Evolutionary conservation across 1,284 basidiomycete genomes (phyloP), one percentile per base, ranked within the genome.

Genomic region (Coniferiporia sulphurascens): DNA sequence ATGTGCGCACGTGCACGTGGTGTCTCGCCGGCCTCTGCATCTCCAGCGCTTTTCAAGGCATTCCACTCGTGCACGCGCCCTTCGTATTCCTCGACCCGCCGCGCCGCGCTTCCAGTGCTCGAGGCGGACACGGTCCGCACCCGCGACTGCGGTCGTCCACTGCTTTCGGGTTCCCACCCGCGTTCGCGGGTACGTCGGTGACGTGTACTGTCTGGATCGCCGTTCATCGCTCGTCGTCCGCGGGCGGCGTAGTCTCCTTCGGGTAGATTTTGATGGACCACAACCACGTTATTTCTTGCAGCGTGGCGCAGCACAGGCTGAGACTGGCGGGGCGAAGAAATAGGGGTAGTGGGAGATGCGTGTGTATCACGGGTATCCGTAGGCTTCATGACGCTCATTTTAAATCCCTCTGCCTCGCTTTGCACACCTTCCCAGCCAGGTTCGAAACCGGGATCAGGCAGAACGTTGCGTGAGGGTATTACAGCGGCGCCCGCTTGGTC

Each of bases 1-100:
- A 61, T 57, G 22, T 61, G 56, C 9, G 35, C 35, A n/a, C 48
- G 54, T 19, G 27, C 13, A 10, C 48, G 45, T 32, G 44, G 45
- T 22, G 44, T 48, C 21, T 43, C 21, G 8, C 27, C 35, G 17
- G 54, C 27, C 10, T 43, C 49, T 48, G 43, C 15, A 52, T 41
- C 3, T 19, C 44, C 19, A 32, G 34, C n/a, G 51, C 9, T 35
- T 19, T 19, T 21, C 51, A 43, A 41, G 15, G 35, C 35, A 41
- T 41, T 17, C 17, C 51, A 21, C 51, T n/a, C 51, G 38, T 21
- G 44, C 17, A n/a, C 19, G 44, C 17, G 44, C 44, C 17, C 44
- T n/a, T 46, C 44, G 9, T 46, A 46, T n/a, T 15, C 44, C 44
- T 27, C 27, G 27, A 19, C 17, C 17, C 44, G n/a, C 36, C 50